phyloP scores from a whole-genome alignment of 768 basidiomycete species.

The Lactifluus rugatus region DNA sequence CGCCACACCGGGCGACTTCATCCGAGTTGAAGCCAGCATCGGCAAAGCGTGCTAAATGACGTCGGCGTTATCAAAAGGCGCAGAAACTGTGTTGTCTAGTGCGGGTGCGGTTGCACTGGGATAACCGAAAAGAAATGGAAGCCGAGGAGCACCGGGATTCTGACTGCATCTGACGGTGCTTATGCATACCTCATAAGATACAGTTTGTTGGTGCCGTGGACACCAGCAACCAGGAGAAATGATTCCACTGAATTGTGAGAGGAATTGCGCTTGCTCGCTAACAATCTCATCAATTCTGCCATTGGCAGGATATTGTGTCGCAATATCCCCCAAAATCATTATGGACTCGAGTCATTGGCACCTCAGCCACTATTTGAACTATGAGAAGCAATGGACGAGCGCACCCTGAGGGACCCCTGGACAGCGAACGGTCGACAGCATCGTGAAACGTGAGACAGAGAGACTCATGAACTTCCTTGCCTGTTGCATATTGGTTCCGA shows the following conservation, averaged over 20 bases:
- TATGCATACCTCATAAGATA: no score
- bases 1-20: no score
- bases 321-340: constrained; percentile 35
- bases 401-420: constrained; percentile 16
- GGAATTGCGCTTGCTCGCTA: constrained; percentile 28
- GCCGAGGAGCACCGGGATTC: constrained; percentile 31
- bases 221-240: constrained; percentile 32
- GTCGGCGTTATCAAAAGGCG: constrained; percentile 24
- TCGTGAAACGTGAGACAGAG: constrained; percentile 26
- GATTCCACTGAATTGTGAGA: constrained; percentile 25
- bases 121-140: constrained; percentile 33
- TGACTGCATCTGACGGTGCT: no score
- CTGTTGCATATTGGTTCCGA: no score
- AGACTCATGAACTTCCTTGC: constrained; percentile 25
- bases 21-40: constrained; percentile 29
- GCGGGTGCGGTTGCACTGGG: constrained; percentile 25
- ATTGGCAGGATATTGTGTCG: constrained; percentile 36
- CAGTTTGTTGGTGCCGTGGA: constrained; percentile 31
- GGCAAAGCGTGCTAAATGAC: constrained; percentile 25
- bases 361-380: constrained; percentile 22
- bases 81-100: constrained; percentile 27
- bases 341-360: constrained; percentile 38
- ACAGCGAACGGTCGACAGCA: constrained; percentile 18
- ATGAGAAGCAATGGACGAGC: constrained; percentile 4
- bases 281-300: constrained; percentile 35